Evolutionary conservation across 2,329 filamentous ascomycete species (phyloP).

Genomic region (Botrytis porri): DNA sequence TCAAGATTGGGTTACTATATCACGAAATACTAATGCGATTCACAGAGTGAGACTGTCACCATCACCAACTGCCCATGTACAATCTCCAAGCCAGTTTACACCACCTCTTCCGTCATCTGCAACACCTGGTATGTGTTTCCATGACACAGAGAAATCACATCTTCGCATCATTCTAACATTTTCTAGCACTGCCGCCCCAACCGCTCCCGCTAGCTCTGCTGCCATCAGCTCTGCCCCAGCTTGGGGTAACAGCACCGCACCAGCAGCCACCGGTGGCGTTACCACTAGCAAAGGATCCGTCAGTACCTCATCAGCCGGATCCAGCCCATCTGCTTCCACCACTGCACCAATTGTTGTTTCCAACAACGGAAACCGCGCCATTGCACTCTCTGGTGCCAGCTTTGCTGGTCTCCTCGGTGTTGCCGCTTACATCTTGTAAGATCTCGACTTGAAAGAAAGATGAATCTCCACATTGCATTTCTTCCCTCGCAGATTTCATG

Average conservation of each 20-base stretch:
- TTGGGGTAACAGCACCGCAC: constrained; percentile 26
- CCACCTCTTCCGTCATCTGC: constrained; percentile 42
- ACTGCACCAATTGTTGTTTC: constrained; percentile 46
- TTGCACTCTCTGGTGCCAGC: constrained; percentile 55
- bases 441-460: constrained; percentile 10
- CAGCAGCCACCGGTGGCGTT: constrained; percentile 23
- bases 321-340: constrained; percentile 17
- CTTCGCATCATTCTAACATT: not conserved
- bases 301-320: constrained; percentile 31
- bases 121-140: constrained; percentile 47
- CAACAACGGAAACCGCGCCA: constrained; percentile 55
- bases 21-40: constrained; percentile 1
- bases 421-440: constrained; percentile 46
- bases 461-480: not conserved
- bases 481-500: not conserved
- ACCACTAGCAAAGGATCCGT: constrained; percentile 24
- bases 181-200: constrained; percentile 28
- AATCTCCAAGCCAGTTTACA: constrained; percentile 34
- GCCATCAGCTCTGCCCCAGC: constrained; percentile 34
- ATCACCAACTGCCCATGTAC: constrained; percentile 37
- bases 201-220: constrained; percentile 25
- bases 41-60: constrained; percentile 34
- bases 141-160: not conserved
- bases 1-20: not conserved
- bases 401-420: constrained; percentile 60